Evolutionary conservation across 2,329 filamentous ascomycete species (phyloP).

Genomic region (Claviceps digitariae): DNA sequence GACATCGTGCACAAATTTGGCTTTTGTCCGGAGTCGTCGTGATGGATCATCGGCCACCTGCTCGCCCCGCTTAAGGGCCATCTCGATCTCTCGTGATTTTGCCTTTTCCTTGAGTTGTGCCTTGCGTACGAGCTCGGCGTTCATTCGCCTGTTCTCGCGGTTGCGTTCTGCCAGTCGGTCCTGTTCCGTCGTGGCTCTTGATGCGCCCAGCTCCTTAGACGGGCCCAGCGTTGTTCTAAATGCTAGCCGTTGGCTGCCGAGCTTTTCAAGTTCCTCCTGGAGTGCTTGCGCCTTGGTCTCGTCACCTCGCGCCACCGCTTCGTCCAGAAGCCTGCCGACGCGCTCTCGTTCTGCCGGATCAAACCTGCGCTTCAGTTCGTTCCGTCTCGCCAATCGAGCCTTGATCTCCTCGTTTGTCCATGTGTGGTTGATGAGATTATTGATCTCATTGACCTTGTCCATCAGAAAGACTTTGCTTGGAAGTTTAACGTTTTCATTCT

Average conservation of each 20-base stretch:
- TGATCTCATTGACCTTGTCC: conserved; percentile 69
- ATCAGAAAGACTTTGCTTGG: conserved; percentile 59
- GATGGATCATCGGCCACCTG: conserved; percentile 43
- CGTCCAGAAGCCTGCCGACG: conserved; percentile 49
- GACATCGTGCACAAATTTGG: conserved; percentile 54
- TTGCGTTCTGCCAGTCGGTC: conserved; percentile 78
- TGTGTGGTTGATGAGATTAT: conserved; percentile 59
- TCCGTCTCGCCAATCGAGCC: conserved; percentile 60
- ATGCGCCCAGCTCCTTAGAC: conserved; percentile 35
- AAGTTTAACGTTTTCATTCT: conserved; percentile 56
- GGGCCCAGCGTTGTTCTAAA: conserved; percentile 51
- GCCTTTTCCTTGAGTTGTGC: conserved; percentile 74
- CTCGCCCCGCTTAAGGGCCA: conserved; percentile 50
- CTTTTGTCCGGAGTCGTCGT: conserved; percentile 50
- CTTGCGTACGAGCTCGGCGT: conserved; percentile 80
- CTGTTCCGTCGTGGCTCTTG: conserved; percentile 49
- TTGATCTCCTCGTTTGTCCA: conserved; percentile 78
- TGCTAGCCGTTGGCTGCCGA: conserved; percentile 59
- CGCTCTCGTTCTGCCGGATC: conserved; percentile 55
- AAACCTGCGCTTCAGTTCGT: conserved; percentile 51
- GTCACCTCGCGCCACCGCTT: conserved; percentile 52
- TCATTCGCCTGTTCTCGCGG: conserved; percentile 66
- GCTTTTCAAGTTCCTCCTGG: conserved; percentile 46
- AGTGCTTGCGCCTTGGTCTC: conserved; percentile 39
- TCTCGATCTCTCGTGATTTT: conserved; percentile 44